Conservation (phyloP, 495 filamentous ascomycete genomes). For the Lophiostoma macrostomum region DNA sequence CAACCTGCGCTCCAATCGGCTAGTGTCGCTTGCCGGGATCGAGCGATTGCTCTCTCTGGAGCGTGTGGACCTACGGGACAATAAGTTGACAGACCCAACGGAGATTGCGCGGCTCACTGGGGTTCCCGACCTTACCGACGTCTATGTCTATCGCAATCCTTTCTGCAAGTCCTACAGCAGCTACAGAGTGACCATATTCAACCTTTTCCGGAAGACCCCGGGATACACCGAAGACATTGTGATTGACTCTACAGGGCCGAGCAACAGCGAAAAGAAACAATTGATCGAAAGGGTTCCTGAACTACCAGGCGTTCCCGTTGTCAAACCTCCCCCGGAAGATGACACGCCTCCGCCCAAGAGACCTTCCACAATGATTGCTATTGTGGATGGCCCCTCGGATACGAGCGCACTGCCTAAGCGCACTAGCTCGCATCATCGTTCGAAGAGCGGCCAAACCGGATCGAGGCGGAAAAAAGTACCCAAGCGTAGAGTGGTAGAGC, state of each 20-base stretch:
- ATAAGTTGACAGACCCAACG: constrained; percentile 82
- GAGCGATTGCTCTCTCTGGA: constrained; percentile 86
- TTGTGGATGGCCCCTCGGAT: constrained; percentile 43
- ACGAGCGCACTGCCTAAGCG: not conserved
- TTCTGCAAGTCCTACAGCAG: constrained; percentile 82
- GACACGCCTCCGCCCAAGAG: constrained; percentile 21
- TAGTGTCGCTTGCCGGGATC: constrained; percentile 84
- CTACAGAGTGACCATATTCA: constrained; percentile 90
- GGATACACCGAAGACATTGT: constrained; percentile 87
- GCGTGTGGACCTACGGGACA: constrained; percentile 86
- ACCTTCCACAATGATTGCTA: constrained; percentile 16
- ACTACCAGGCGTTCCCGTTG: constrained; percentile 67
- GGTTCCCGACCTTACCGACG: constrained; percentile 85
- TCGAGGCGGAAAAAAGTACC: constrained; percentile 45
- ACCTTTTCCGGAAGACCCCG: constrained; percentile 88
- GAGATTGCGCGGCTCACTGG: constrained; percentile 87
- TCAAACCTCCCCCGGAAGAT: constrained; percentile 61
- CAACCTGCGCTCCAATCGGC: constrained; percentile 85
- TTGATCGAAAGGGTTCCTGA: constrained; percentile 79
- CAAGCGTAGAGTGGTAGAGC: constrained; percentile 78
- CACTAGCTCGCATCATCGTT: constrained; percentile 26
- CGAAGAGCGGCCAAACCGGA: constrained; percentile 33
- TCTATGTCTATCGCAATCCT: constrained; percentile 87
- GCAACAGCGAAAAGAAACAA: constrained; percentile 76
- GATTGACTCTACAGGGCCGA: constrained; percentile 79